These are phyloP conservation scores for Alisma plantagoaquatica DNA, from an alignment of 106 monocot genomes.

Conservation along the genomic window DNA sequence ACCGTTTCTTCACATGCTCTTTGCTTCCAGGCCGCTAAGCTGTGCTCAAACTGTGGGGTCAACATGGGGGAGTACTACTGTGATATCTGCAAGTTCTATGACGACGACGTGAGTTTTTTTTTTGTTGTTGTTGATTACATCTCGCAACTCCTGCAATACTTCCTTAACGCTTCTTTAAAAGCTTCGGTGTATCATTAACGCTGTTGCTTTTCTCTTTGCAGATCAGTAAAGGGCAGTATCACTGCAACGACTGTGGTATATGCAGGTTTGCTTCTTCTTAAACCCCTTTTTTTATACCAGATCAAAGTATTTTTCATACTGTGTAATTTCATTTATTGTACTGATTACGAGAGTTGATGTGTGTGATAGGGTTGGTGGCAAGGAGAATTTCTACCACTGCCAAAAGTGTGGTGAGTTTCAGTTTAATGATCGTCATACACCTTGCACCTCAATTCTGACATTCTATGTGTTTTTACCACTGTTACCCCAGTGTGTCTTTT, in stretches of 20 bases:
- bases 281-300: too few species aligned
- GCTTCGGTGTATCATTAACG: background rate
- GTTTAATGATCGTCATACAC: too few species aligned
- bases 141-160: too few species aligned
- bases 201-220: slow-evolving; percentile 9
- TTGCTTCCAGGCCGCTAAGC: slow-evolving; percentile 34
- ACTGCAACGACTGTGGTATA: slow-evolving; percentile 77
- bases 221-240: slow-evolving; percentile 53
- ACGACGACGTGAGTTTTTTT: slow-evolving; percentile 55
- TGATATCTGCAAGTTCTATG: slow-evolving; percentile 67
- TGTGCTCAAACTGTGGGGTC: slow-evolving; percentile 71
- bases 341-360: too few species aligned
- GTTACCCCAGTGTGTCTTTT: too few species aligned
- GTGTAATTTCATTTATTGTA: too few species aligned
- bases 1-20: too few species aligned
- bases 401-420: slow-evolving; percentile 56
- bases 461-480: too few species aligned
- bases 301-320: too few species aligned
- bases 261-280: slow-evolving; percentile 65
- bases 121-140: background rate
- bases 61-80: slow-evolving; percentile 87
- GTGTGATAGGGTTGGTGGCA: slow-evolving; percentile 65
- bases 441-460: too few species aligned
- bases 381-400: slow-evolving; percentile 74
- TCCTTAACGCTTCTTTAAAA: too few species aligned